Evolutionary conservation across 2,329 filamentous ascomycete genomes (phyloP).

Genomic region (Ceratocystis eucalypticola): DNA sequence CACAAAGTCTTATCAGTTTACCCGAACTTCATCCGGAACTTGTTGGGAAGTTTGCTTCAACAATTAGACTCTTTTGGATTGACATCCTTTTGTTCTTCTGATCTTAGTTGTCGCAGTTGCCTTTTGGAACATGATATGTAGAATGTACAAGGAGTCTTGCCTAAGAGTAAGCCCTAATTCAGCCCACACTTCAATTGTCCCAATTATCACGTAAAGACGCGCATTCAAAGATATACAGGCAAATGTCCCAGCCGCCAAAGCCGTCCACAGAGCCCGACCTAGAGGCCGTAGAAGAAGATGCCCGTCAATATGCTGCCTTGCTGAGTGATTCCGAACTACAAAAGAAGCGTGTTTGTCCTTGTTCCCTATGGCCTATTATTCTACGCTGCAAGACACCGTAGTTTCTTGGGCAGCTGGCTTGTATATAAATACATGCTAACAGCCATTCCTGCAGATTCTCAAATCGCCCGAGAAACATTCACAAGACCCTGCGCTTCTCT

Average conservation of each 20-base stretch:
- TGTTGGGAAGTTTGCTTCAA: too few relatives aligned
- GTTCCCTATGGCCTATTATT: neutral
- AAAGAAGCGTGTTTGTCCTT: constrained; percentile 28
- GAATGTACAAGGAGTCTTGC: neutral
- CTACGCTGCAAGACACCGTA: neutral
- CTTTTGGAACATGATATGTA: too few relatives aligned
- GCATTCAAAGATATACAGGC: neutral
- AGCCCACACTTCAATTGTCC: neutral
- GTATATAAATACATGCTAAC: constrained; percentile 20
- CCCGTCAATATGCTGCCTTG: constrained; percentile 35
- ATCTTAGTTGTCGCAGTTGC: neutral
- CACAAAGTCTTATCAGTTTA: too few relatives aligned
- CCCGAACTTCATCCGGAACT: too few relatives aligned
- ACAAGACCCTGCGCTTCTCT: constrained; percentile 68
- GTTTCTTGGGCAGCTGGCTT: neutral
- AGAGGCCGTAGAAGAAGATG: constrained; percentile 37
- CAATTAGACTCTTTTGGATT: neutral
- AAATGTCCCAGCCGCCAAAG: neutral
- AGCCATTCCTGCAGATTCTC: constrained; percentile 50
- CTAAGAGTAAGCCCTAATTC: neutral
- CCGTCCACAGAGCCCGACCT: constrained; percentile 24
- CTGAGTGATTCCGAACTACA: constrained; percentile 33
- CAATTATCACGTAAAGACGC: neutral
- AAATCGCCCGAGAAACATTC: constrained; percentile 67
- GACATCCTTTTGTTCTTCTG: neutral